phyloP scores from a whole-genome alignment of 352 stramenopile species.

The Phytophthora macrochlamydospora region DNA sequence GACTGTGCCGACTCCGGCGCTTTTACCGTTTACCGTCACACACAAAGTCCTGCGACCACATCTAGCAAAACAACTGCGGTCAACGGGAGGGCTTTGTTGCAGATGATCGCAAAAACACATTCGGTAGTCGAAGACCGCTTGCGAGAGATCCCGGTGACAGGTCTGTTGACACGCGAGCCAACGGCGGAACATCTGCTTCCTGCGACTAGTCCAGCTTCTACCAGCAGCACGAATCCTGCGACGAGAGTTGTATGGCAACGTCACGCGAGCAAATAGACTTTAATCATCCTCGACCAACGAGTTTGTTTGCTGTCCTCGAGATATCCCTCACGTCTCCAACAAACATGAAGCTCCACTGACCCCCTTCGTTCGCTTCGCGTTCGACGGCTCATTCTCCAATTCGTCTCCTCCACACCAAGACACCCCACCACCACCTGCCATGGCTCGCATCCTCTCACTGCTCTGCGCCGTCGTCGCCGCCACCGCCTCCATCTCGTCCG shows the following conservation, averaged over 20 bases:
- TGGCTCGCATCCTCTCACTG: conserved; percentile 17
- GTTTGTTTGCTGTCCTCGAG: neutral
- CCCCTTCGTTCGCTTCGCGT: neutral
- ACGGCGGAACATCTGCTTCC: neutral
- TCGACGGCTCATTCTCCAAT: conserved; percentile 25
- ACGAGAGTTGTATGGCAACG: neutral
- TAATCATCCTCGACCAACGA: neutral
- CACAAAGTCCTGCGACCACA: too few relatives aligned
- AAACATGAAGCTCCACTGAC: neutral
- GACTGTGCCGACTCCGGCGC: neutral
- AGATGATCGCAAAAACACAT: neutral
- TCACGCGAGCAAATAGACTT: neutral
- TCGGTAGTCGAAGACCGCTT: neutral
- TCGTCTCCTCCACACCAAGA: conserved; percentile 20
- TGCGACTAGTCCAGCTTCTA: neutral
- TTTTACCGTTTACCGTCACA: neutral
- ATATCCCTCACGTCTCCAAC: neutral
- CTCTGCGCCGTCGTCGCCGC: conserved; percentile 14
- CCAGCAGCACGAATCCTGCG: too few relatives aligned
- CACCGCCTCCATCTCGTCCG: conserved; percentile 16
- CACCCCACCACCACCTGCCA: neutral
- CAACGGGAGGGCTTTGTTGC: too few relatives aligned
- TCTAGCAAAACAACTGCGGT: too few relatives aligned
- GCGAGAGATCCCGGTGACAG: neutral
- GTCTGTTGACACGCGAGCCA: neutral